Conservation (phyloP, 129 eudicot species). For the Saussurea involucrata region DNA sequence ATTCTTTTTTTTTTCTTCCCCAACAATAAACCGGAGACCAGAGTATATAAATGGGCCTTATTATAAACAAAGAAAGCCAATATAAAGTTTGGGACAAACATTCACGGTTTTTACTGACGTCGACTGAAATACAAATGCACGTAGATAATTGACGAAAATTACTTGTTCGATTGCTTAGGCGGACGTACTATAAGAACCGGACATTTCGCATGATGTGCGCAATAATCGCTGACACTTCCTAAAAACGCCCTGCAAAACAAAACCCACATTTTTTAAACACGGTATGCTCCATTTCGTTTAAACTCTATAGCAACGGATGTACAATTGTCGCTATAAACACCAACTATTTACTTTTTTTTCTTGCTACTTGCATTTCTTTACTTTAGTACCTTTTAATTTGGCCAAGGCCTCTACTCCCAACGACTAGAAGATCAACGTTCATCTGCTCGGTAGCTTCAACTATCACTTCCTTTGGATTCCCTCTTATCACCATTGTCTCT, state of each 20-base stretch:
- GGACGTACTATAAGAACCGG: slow-evolving; percentile 42
- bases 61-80: too few species aligned
- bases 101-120: not conserved
- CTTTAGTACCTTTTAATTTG: slow-evolving; percentile 41
- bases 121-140: not conserved
- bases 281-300: too few species aligned
- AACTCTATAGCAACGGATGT: too few species aligned
- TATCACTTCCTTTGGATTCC: slow-evolving; percentile 45
- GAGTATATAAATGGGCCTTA: too few species aligned
- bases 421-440: slow-evolving; percentile 42
- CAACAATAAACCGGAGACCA: too few species aligned
- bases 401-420: slow-evolving; percentile 47
- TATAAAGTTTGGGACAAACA: too few species aligned
- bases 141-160: not conserved
- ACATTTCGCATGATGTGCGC: slow-evolving; percentile 56
- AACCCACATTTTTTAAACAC: not conserved
- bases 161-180: slow-evolving; percentile 32
- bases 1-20: too few species aligned
- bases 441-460: slow-evolving; percentile 33
- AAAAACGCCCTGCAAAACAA: slow-evolving; percentile 50
- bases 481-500: slow-evolving; percentile 24
- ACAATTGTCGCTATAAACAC: too few species aligned
- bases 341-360: too few species aligned
- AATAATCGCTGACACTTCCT: slow-evolving; percentile 66
- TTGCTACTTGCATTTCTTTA: not conserved